A percentile compares a stretch with the other conserved stretches of the same genome.
These are phyloP conservation scores for Nemania sp. DNA, from an alignment of 2,329 filamentous ascomycete species.

Conservation along the genomic window DNA sequence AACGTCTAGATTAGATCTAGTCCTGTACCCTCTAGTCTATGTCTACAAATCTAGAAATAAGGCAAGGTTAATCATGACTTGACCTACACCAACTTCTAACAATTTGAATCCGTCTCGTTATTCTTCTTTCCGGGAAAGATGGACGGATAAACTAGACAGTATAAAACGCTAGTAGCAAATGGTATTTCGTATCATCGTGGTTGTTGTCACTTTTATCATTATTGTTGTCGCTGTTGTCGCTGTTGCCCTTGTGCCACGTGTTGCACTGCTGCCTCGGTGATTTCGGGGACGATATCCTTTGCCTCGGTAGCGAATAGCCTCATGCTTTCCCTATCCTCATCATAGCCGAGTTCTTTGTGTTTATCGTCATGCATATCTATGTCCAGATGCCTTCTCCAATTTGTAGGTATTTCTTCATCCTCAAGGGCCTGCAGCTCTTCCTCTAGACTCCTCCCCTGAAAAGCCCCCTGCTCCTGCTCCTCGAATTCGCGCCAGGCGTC, in stretches of 20 bases:
- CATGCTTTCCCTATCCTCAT: not conserved
- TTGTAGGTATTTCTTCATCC: not conserved
- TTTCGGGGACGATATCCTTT: not conserved
- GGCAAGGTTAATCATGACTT: not conserved
- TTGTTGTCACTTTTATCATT: not conserved
- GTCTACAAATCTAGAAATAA: not conserved
- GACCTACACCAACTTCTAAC: not conserved
- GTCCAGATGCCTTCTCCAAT: not conserved
- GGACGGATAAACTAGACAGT: not conserved
- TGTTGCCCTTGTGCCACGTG: not conserved
- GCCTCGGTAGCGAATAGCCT: not conserved
- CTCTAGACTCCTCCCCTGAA: not conserved
- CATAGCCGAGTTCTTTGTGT: not conserved
- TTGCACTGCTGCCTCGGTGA: not conserved
- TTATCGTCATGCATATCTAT: not conserved
- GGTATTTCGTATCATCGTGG: not conserved
- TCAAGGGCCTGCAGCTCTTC: not conserved
- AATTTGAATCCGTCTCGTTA: not conserved
- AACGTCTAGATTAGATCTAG: not conserved
- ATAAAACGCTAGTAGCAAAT: slow-evolving; percentile 5
- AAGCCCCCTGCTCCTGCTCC: not conserved
- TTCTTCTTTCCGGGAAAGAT: not conserved
- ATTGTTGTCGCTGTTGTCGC: not conserved
- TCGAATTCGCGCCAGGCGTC: not conserved
- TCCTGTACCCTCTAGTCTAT: too few species aligned